Evolutionary conservation across 2,329 filamentous ascomycete genomes (phyloP), one percentile per base, ranked within the genome.

Genomic region (Sphaerulina musiva): DNA sequence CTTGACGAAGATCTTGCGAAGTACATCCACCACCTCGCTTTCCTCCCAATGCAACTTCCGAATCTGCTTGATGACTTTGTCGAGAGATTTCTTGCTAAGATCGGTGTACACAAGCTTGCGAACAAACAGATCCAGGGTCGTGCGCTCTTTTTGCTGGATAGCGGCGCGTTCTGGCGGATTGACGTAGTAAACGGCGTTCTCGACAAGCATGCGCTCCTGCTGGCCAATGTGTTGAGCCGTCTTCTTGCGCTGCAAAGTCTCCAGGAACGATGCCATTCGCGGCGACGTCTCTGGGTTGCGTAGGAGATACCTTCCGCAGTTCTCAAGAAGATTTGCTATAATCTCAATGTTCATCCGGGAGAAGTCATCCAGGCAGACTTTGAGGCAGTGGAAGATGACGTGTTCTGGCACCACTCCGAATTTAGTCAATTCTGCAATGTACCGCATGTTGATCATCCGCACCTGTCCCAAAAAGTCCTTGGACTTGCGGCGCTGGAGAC

Each of bases 341-440:
- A 98, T 96, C 70, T 98, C 95, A 59, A 98, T 96, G 67, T 98
- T 98, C 87, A 96, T 96, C 57, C 92, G 83, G 2, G 93, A 96
- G 68, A 98, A 98, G 67, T 98, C 93, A 65, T 98, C 93, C 29
- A 98, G 75, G 62, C 92, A 95, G 69, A 98, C 92, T 71, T 96
- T 98, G 64, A 98, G 82, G 68, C 93, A 98, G 68, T 98, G 93
- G 68, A 98, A 98, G 51, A 98, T 95, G 60, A 98, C 92, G 71
- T 98, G 93, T 70, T 98, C 93, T 0, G 95, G 93, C 7, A 98
- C 93, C 32, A 96, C 89, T 32, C 93, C 92, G 67, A 98, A 98
- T 68, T 98, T 98, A 55, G 93, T 98, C 67, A 98, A 75, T 72
- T 98, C 93, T 6, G 93, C 91, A 48, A 98, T 82, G 69, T 98